Evolutionary conservation across 139 green algal species (phyloP), one percentile per base, ranked within the genome.

Genomic region (Microglena sp.): DNA sequence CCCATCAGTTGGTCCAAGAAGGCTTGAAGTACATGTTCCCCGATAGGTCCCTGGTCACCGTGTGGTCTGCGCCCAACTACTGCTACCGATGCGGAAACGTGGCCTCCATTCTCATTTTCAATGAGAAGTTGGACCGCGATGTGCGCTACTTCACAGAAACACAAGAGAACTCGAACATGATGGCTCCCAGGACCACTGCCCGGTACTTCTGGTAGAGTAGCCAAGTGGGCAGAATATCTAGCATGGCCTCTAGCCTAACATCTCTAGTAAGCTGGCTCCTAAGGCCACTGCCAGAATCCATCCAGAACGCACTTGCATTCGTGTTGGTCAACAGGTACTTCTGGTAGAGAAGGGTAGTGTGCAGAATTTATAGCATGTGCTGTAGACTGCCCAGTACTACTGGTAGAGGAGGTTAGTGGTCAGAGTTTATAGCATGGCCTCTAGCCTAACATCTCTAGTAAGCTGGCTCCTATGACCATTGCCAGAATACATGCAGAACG

Each of bases 21-120:
- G 93, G 93, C 0, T 73, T 97, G 8, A 99, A 99, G 74, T 99
- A 97, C 84, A 99, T 98, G 94, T 99, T 99, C 55, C 72, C 77
- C 0, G 85, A 92, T 8, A 65, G 78, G 57, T 69, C 45, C 0
- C 71, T 98, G 15, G 94, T 99, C 5, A 99, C 94, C 0, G 90
- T 99, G 21, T 99, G 94, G 94, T 90, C 75, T 2, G 94, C 94
- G 5, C 94, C 94, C 45, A 99, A 99, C 78, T 99, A 99, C 79
- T 99, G 94, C 84, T 99, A 99, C 75, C 82, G 94, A 30, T 67
- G 60, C 35, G 60, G 60, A 5, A 67, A 67, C 7, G 35, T 67
- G 40, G 60, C 94, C 0, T 90, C 83, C 50, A 97, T 99, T 29
- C 76, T 99, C 3, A 88, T 83, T 45, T 99, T 99, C 70, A 87